Evolutionary conservation across 2,329 filamentous ascomycete genomes (phyloP), one percentile per base, ranked within the genome.

Genomic region (Diaporthe batatas): DNA sequence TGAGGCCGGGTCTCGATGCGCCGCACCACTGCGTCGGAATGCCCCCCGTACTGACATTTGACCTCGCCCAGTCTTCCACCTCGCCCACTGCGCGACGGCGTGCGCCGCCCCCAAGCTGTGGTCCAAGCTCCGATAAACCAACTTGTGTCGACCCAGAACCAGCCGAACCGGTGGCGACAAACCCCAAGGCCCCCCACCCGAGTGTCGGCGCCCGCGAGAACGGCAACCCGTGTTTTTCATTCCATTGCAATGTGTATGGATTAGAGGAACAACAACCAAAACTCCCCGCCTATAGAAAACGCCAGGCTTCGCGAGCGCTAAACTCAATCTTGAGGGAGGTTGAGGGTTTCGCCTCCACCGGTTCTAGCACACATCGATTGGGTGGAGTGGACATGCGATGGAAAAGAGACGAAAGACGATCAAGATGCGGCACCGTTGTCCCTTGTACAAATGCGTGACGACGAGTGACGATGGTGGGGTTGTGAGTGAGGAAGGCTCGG

Each of bases 21-120:
- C 36, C 55, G 62, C 25, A 44, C 18, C 49, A 32, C 12, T 36
- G n/a, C 7, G 36, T 44, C n/a, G 7, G 54, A 23, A 10, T 10
- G 36, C 53, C 57, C n/a, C 58, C 29, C 34, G 39, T 73, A 49
- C 75, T 74, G 49, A 77, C 59, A 29, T 8, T 18, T 62, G 16
- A 12, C 57, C 39, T 29, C 44, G 57, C 68, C n/a, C 79, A 98
- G 96, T 98, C 89, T 99, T 99, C 93, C 96, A 99, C 86, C 94
- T 99, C 80, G 92, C 94, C 80, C 96, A 98, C 90, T 99, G 96
- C 88, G 94, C 96, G 76, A 94, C 91, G 80, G 88, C 92, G 83
- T 99, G 96, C 84, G 96, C 96, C 76, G 96, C 96, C 71, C 95
- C 96, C 81, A 98, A 98, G 92, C 93, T 99, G 80, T 99, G 94